Evolutionary conservation across 768 basidiomycete species (phyloP).

Genomic region (Trametes maxima): DNA sequence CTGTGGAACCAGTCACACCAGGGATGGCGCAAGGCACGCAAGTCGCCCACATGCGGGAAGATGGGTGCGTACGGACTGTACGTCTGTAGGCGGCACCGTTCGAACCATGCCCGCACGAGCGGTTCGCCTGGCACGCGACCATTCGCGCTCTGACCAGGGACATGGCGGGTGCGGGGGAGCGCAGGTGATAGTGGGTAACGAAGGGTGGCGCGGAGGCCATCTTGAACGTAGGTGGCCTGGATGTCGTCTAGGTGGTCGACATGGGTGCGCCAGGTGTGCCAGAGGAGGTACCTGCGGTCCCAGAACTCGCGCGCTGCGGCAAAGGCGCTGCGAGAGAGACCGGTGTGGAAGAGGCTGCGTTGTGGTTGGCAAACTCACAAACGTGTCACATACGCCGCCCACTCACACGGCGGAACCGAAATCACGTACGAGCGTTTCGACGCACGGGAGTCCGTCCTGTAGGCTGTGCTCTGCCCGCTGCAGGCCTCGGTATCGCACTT

Average conservation of each 20-base stretch:
- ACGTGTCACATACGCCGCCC: too few species aligned
- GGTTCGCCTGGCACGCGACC: neutral
- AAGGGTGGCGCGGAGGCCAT: neutral
- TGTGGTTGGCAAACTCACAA: neutral
- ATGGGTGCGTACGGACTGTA: slow-evolving; percentile 9
- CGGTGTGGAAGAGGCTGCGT: slow-evolving; percentile 3
- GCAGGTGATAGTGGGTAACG: slow-evolving; percentile 2
- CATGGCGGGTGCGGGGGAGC: slow-evolving; percentile 2
- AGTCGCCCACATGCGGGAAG: slow-evolving; percentile 17
- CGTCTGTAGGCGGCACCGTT: neutral
- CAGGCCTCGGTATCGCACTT: too few species aligned
- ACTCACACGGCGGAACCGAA: too few species aligned
- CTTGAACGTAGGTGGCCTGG: slow-evolving; percentile 5
- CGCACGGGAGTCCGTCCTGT: too few species aligned
- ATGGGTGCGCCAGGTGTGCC: neutral
- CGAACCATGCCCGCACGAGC: neutral
- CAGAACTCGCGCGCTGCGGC: neutral
- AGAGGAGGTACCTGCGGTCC: slow-evolving; percentile 7
- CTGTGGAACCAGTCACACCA: slow-evolving; percentile 13
- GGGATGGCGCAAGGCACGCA: slow-evolving; percentile 9
- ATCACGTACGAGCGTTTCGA: too few species aligned
- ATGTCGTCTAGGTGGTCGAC: slow-evolving; percentile 9
- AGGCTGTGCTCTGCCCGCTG: too few species aligned
- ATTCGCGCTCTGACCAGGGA: slow-evolving; percentile 1
- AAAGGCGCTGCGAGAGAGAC: slow-evolving; percentile 5